Base-by-base conservation (phyloP, 2,329 filamentous ascomycete genomes). In the Calonectria multiphialidica region DNA sequence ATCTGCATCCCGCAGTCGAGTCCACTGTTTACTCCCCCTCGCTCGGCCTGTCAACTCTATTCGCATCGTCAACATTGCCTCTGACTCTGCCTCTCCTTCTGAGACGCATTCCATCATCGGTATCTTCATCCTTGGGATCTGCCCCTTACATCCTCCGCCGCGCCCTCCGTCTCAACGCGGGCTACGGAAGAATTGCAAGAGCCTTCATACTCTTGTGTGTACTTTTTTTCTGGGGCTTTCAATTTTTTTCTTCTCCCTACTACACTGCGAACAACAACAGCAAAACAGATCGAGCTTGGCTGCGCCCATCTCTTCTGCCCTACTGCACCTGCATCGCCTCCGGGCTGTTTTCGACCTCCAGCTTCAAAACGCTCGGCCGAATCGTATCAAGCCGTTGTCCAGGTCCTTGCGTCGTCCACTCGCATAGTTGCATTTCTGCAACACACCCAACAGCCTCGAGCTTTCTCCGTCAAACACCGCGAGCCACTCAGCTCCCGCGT, bases 401-500 rank as follows among this genome's bases (percentile, higher is more conserved):
- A 74, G 77, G 72, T 71, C 74, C 74, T 72, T 77, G 76, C 74
- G 67, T 65, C 55, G 55, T 75, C 79, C 78, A 79, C 77, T 76
- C 72, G 75, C 62, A 62, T 72, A 73, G 71, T 68, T 74, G 75
- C 77, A 73, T 50, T 74, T 75, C 76, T 80, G 77, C 77, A 79
- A 72, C 71, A 18, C 69, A 69, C 64, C 21, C 68, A 74, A 76
- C 76, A 68, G 68, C 70, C 59, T 75, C 71, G 69, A 71, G 71
- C 67, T 67, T 71, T 42, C 70, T 80, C 79, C 79, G 80, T 79
- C 76, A 79, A 80, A 79, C 80, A 81, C 78, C 80, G 77, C 78
- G 74, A 69, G 67, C 75, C 77, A 79, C 78, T 80, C 74, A 76
- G 71, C 73, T 74, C 64, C 64, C 53, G 42, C 62, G 70, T 74